Evolutionary conservation across 768 basidiomycete genomes (phyloP), one percentile per base, ranked within the genome.

Genomic region (Mycena vulgaris): DNA sequence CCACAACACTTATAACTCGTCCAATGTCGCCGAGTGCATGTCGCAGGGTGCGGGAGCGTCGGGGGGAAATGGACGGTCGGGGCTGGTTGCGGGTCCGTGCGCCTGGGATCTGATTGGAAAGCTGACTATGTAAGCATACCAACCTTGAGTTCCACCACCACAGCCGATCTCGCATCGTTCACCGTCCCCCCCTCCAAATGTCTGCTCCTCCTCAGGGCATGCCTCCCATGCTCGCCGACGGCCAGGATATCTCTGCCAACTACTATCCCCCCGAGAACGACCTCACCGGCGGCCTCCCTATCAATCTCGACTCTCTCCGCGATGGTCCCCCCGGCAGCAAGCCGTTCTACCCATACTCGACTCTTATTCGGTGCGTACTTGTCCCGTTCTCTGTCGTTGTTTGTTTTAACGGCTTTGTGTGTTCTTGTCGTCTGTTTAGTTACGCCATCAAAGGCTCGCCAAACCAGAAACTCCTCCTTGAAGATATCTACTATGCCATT

Each of bases 381-480:
- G n/a, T 4, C 40, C 40, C 19, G 65, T 92, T 86, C 67, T 52
- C 28, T 66, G 57, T 42, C 17, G 27, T 47, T 51, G 56, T 72
- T 71, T 66, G 40, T 66, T 72, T 52, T 56, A 25, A 59, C 37
- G 60, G 33, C 73, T 56, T 68, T 57, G 58, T 74, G 64, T 56
- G 55, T 66, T 52, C 66, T 68, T 68, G 62, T 60, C 37, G 33
- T 63, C 57, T 63, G 55, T 70, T 39, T 75, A 95, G 94, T 72
- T 96, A 95, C 79, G 94, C 94, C 63, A 96, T 96, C 80, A 96
- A 96, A 82, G 95, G 94, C 68, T 94, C 95, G 9, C 94, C 94
- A 45, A 95, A 93, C 78, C 92, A 93, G 81, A 95, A 94, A 78
- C 80, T 96, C 64, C 83, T 96, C 63, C 83, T 96, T 59, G 94